Conservation (phyloP, 2,329 filamentous ascomycete genomes). For the Orbilia oligospora region DNA sequence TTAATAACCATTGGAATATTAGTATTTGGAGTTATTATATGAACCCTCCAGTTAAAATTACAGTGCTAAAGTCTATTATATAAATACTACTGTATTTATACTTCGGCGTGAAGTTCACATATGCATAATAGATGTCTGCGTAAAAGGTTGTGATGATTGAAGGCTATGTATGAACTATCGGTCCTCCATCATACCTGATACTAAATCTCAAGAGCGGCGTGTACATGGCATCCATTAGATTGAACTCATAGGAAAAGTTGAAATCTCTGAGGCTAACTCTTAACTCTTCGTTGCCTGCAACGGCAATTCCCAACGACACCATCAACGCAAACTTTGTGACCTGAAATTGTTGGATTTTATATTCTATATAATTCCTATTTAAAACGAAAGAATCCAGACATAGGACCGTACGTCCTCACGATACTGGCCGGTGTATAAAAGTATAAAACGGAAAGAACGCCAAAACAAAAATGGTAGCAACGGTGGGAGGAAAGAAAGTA, state of each 20-base stretch:
- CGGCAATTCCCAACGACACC: slow-evolving; percentile 1
- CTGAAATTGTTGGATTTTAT: slow-evolving; percentile 5
- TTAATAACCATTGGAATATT: not conserved
- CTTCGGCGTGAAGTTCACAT: too few relatives aligned
- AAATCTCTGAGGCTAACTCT: not conserved
- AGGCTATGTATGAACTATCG: too few relatives aligned
- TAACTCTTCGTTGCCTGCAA: not conserved
- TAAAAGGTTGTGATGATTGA: too few relatives aligned
- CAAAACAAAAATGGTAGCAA: not conserved
- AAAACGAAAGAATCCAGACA: not conserved
- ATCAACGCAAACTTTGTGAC: not conserved
- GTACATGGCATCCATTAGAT: too few relatives aligned
- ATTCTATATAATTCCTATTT: slow-evolving; percentile 9
- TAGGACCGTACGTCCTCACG: not conserved
- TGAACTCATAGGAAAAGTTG: too few relatives aligned
- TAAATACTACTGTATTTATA: too few relatives aligned
- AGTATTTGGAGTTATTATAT: not conserved
- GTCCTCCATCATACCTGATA: too few relatives aligned
- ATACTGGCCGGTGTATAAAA: not conserved
- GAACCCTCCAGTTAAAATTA: too few relatives aligned
- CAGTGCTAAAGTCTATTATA: too few relatives aligned
- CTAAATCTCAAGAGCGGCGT: too few relatives aligned
- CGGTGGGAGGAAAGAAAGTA: not conserved
- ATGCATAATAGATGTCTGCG: too few relatives aligned
- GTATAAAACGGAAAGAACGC: not conserved